Conservation (phyloP, 495 filamentous ascomycete genomes). For the Letharia columbiana region DNA sequence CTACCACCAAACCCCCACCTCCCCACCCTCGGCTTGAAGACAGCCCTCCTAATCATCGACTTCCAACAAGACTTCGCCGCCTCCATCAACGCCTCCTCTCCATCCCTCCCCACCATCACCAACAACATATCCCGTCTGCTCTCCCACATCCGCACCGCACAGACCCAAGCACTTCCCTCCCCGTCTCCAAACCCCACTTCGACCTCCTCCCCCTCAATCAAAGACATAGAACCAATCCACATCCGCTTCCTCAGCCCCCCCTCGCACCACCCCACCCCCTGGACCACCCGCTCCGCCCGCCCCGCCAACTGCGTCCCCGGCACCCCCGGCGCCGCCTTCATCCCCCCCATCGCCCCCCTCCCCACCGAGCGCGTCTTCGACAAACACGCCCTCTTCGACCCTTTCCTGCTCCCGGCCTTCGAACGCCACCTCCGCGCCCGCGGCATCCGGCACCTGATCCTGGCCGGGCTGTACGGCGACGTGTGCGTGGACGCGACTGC, state of each 20-base stretch:
- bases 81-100: constrained; percentile 1
- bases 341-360: too few relatives aligned
- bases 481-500: constrained; percentile 8
- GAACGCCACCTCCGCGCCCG: not conserved
- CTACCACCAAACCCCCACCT: not conserved
- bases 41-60: constrained; percentile 7
- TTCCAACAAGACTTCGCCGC: constrained; percentile 12
- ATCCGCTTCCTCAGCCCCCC: constrained; percentile 1
- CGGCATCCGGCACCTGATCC: not conserved
- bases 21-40: constrained; percentile 2
- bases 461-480: constrained; percentile 1
- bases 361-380: too few relatives aligned
- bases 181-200: not conserved
- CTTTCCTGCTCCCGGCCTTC: not conserved
- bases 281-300: not conserved
- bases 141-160: not conserved
- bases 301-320: too few relatives aligned
- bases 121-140: constrained; percentile 4
- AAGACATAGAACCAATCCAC: constrained; percentile 1
- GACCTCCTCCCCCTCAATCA: not conserved
- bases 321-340: too few relatives aligned
- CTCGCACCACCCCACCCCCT: not conserved
- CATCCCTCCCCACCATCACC: not conserved
- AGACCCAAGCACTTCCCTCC: too few relatives aligned
- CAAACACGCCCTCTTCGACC: not conserved